Base-by-base conservation (phyloP, 2,329 filamentous ascomycete species). In the Penicillium nordicum region DNA sequence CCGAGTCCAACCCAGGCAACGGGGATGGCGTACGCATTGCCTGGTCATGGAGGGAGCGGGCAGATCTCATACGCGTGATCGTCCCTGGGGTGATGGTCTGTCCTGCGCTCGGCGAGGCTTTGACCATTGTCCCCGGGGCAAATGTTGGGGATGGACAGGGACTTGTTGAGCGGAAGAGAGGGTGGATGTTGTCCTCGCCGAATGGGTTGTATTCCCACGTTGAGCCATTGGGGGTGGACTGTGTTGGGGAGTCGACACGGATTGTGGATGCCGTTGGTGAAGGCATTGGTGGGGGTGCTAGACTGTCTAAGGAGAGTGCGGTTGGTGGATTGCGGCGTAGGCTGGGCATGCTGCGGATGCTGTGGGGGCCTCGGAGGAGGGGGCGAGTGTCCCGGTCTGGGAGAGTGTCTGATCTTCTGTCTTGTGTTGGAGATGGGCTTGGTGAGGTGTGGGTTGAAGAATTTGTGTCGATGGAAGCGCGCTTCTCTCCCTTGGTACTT, bases 181-280 rank as follows among this genome's bases (percentile, higher is more conserved):
- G 83, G 62, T 85, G 83, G 50, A 85, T 84, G 55, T 84, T 76
- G 11, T 77, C 75, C 63, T 84, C 80, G 57, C 76, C 76, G 14
- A 64, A 55, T 4, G 64, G 53, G 21, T 57, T 61, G 32, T 50
- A 63, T 68, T 32, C 66, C 57, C 50, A 59, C 21, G 30, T 55
- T 46, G 18, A 58, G 53, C 3, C 43, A 30, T 40, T 54, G 12
- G 37, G 16, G 16, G 42, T 34, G 23, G 63, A 60, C 43, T 53
- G 58, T 7, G 49, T 57, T 9, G 62, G 56, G 7, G 55, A 54
- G 18, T 63, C 64, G 10, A 61, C 30, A 6, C 61, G 57, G 7
- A 60, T 54, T 2, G 63, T 66, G 1, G 66, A 65, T 16, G 63
- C 54, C 10, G 64, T 51, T 2, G 63, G 66, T 1, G 69, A 65